Conservation (phyloP, 352 stramenopile species). For the Globisporangium viniferum region DNA sequence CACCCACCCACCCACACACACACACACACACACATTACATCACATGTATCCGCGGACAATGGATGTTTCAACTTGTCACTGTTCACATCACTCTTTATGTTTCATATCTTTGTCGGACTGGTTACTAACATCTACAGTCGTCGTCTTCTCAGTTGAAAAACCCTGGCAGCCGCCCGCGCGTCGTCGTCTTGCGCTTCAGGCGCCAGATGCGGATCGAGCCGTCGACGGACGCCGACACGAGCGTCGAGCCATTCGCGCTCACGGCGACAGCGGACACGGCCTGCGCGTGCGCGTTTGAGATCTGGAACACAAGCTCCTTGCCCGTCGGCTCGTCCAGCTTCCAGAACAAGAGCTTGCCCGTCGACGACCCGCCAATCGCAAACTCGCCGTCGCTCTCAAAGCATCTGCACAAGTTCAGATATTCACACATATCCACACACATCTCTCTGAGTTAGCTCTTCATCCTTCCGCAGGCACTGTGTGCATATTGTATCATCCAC, state of each 20-base stretch:
- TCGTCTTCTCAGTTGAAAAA: conserved; percentile 46
- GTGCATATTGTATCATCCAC: background rate
- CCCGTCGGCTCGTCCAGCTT: conserved; percentile 72
- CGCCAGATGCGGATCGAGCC: conserved; percentile 79
- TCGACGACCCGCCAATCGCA: conserved; percentile 68
- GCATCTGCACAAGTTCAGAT: conserved; percentile 32
- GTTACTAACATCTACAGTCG: background rate
- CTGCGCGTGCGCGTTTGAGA: conserved; percentile 62
- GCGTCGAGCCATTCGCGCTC: conserved; percentile 47
- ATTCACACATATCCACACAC: background rate
- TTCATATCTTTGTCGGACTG: background rate
- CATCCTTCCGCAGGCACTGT: background rate
- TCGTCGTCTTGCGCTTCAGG: conserved; percentile 52
- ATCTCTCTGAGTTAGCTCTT: background rate
- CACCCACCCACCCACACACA: background rate
- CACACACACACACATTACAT: too few relatives aligned
- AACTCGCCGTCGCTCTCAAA: conserved; percentile 81
- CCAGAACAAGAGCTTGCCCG: conserved; percentile 78
- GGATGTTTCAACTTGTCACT: background rate
- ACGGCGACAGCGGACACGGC: conserved; percentile 64
- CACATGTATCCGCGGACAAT: background rate
- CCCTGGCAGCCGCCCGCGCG: conserved; percentile 43
- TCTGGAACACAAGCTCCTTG: conserved; percentile 66
- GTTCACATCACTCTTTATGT: background rate
- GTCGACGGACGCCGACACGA: conserved; percentile 59